A percentile compares a stretch with the other conserved stretches of the same genome.
phyloP scores from a whole-genome alignment of 768 basidiomycete species.

The Lactarius pseudohatsudake region DNA sequence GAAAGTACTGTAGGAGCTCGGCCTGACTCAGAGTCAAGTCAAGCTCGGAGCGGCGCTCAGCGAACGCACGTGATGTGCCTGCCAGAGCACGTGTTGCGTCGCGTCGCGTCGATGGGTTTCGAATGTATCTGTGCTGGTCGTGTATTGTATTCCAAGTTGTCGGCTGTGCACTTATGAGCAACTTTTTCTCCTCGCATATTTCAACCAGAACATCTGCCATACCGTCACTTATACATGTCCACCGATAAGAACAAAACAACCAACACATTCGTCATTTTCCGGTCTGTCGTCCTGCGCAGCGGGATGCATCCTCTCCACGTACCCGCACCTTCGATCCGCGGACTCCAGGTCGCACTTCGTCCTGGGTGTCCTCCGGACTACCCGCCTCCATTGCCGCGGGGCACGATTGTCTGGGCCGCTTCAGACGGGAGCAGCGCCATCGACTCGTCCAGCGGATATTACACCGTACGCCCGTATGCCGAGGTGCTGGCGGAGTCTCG shows the following conservation, averaged over 20 bases:
- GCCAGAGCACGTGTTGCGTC: not conserved
- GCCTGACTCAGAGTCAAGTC: too few relatives aligned
- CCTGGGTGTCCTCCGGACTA: not conserved
- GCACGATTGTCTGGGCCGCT: not conserved
- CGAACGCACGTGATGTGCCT: not conserved
- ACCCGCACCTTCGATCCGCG: not conserved
- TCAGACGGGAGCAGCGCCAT: not conserved
- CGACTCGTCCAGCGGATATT: not conserved
- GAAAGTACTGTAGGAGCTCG: too few relatives aligned
- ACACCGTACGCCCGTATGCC: not conserved
- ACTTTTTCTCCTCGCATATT: not conserved
- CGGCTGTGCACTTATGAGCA: not conserved
- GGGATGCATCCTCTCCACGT: not conserved
- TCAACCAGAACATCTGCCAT: not conserved
- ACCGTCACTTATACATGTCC: not conserved
- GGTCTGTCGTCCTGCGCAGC: not conserved
- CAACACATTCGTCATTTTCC: not conserved
- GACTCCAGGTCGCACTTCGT: not conserved
- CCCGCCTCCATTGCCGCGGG: not conserved
- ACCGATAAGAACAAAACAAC: not conserved
- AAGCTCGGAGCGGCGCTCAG: too few relatives aligned
- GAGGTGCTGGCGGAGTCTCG: not conserved
- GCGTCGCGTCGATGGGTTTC: not conserved
- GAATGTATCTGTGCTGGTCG: not conserved
- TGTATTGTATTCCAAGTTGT: constrained; percentile 1